Conservation (phyloP, 2,329 filamentous ascomycete genomes). For the Phyllosticta citribraziliensis region DNA sequence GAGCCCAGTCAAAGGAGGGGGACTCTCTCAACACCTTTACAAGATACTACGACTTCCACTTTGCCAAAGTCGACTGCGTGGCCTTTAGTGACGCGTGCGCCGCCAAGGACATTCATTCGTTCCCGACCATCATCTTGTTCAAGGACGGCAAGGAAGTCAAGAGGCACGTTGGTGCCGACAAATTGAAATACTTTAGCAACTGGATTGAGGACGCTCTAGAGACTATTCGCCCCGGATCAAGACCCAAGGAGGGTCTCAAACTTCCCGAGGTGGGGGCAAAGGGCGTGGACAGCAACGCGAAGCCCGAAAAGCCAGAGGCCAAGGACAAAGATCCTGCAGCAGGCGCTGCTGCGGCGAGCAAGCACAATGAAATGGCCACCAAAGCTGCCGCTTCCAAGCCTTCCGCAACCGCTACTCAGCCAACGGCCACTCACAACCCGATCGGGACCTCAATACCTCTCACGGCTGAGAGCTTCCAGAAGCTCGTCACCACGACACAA, state of each 20-base stretch:
- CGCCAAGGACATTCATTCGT: constrained; percentile 56
- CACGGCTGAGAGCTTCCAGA: constrained; percentile 77
- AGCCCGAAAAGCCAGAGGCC: constrained; percentile 26
- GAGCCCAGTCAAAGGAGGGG: constrained; percentile 37
- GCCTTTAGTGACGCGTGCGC: constrained; percentile 71
- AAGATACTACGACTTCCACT: constrained; percentile 80
- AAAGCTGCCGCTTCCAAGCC: constrained; percentile 24
- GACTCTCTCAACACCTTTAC: constrained; percentile 58
- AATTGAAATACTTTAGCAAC: constrained; percentile 54
- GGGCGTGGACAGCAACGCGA: constrained; percentile 31
- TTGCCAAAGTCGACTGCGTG: constrained; percentile 76
- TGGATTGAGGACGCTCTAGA: constrained; percentile 72
- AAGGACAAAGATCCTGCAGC: constrained; percentile 27
- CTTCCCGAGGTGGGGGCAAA: constrained; percentile 63
- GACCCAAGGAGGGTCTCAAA: constrained; percentile 55
- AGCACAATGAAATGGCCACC: constrained; percentile 16
- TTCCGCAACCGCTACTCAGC: constrained; percentile 37
- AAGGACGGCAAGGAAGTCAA: constrained; percentile 64
- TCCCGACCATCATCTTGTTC: constrained; percentile 69
- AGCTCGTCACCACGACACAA: constrained; percentile 71
- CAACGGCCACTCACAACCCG: constrained; percentile 50
- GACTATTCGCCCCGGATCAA: constrained; percentile 66
- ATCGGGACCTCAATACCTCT: constrained; percentile 66
- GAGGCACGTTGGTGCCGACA: constrained; percentile 55
- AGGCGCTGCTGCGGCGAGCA: constrained; percentile 20